Evolutionary conservation across 495 filamentous ascomycete species (phyloP).

Genomic region (Podospora pseudocomata): DNA sequence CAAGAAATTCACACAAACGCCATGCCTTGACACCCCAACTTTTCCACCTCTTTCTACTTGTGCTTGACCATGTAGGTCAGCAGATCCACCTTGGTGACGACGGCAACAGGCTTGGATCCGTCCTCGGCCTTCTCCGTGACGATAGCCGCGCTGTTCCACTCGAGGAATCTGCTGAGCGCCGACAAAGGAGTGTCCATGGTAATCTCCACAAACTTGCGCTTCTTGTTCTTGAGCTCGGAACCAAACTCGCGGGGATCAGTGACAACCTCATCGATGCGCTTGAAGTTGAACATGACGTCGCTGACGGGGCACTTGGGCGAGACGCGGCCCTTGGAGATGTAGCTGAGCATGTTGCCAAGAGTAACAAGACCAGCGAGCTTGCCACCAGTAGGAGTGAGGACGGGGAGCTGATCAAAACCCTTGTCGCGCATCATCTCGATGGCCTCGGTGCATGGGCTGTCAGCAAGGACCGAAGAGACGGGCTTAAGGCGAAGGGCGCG

Average conservation of each 20-base stretch:
- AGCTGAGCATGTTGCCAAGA: slow-evolving; percentile 88
- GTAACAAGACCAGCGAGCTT: slow-evolving; percentile 88
- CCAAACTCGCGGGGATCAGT: slow-evolving; percentile 71
- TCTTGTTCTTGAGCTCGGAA: slow-evolving; percentile 41
- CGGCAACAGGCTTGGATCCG: slow-evolving; percentile 67
- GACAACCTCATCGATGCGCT: slow-evolving; percentile 78
- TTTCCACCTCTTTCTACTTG: slow-evolving; percentile 20
- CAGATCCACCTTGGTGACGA: slow-evolving; percentile 95
- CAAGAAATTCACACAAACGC: slow-evolving; percentile 11
- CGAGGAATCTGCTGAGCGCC: slow-evolving; percentile 85
- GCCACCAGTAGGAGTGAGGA: slow-evolving; percentile 63
- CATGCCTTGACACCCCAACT: slow-evolving; percentile 6
- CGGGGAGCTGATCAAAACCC: slow-evolving; percentile 93
- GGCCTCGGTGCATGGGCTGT: slow-evolving; percentile 69
- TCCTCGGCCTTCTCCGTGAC: slow-evolving; percentile 69
- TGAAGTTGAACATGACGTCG: slow-evolving; percentile 96
- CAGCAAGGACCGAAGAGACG: slow-evolving; percentile 72
- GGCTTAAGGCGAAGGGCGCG: slow-evolving; percentile 82
- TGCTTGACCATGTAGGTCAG: slow-evolving; percentile 88
- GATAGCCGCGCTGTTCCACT: slow-evolving; percentile 94
- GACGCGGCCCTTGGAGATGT: slow-evolving; percentile 77
- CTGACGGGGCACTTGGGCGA: slow-evolving; percentile 65
- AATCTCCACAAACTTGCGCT: slow-evolving; percentile 84
- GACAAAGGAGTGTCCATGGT: slow-evolving; percentile 82
- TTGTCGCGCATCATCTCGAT: slow-evolving; percentile 97